Evolutionary conservation across 176 grass and related monocot genomes (phyloP).

Genomic region (Oryza meyeriana): DNA sequence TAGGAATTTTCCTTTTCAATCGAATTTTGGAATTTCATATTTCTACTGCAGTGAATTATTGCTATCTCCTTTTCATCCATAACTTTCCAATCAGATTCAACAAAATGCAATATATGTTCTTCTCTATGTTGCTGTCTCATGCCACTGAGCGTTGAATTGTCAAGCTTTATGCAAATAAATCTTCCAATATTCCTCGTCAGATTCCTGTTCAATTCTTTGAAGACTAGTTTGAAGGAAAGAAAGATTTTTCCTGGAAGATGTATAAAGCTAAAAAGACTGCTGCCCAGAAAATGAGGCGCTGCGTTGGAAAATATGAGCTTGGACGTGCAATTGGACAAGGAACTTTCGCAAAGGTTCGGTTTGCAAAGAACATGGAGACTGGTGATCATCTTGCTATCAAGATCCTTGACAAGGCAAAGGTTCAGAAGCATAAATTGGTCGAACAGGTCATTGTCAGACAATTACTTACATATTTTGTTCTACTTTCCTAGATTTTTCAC

Average conservation of each 20-base stretch:
- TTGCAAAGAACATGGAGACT: conserved; percentile 84
- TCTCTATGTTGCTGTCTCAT: background rate
- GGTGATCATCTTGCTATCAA: conserved; percentile 86
- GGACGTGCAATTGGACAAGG: conserved; percentile 92
- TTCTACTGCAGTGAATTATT: background rate
- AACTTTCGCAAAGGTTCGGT: conserved; percentile 88
- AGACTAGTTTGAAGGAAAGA: background rate
- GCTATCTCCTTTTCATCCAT: background rate
- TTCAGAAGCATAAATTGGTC: conserved; percentile 77
- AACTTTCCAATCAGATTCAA: background rate
- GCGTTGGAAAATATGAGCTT: conserved; percentile 90
- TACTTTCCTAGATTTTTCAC: background rate
- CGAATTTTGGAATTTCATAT: background rate
- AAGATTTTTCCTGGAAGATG: conserved; percentile 21
- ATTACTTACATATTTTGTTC: too few relatives aligned
- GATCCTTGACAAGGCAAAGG: conserved; percentile 93
- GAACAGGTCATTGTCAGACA: conserved; percentile 70
- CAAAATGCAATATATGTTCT: background rate
- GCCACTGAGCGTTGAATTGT: background rate
- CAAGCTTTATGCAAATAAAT: background rate
- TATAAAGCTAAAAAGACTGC: conserved; percentile 64
- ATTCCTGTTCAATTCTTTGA: background rate
- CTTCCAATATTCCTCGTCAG: background rate
- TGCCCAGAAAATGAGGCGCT: conserved; percentile 71
- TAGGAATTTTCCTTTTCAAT: background rate